phyloP scores from a whole-genome alignment of 2,329 filamentous ascomycete species.

The Aspergillus ochraceoroseus region DNA sequence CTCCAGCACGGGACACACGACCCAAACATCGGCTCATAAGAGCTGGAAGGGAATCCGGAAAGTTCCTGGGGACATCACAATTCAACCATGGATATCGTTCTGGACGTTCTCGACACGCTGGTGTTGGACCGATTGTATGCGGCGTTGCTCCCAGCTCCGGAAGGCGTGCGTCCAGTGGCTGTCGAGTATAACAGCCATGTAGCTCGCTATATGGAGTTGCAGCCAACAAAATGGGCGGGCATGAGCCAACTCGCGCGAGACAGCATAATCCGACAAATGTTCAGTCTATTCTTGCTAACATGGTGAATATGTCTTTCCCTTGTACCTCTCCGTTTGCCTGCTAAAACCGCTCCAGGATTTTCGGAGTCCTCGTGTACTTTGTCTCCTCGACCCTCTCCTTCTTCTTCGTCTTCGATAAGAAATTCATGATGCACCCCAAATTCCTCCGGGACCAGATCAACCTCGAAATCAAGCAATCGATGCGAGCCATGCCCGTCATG shows the following conservation, averaged over 20 bases:
- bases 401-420: constrained; percentile 79
- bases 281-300: constrained; percentile 13
- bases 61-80: too few relatives aligned
- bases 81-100: constrained; percentile 19
- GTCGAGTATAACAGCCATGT: constrained; percentile 5
- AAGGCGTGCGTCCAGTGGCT: neutral
- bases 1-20: too few relatives aligned
- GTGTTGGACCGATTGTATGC: constrained; percentile 23
- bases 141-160: constrained; percentile 12
- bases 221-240: constrained; percentile 8
- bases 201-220: constrained; percentile 10
- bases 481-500: constrained; percentile 72
- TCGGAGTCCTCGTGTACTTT: too few relatives aligned
- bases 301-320: neutral
- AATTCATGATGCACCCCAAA: constrained; percentile 78
- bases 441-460: constrained; percentile 88
- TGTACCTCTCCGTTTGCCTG: too few relatives aligned
- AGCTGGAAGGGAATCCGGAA: too few relatives aligned
- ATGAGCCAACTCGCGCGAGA: constrained; percentile 6
- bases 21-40: too few relatives aligned
- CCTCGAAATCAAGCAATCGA: constrained; percentile 75
- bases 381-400: too few relatives aligned
- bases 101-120: constrained; percentile 22
- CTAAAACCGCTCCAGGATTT: too few relatives aligned
- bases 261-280: constrained; percentile 8